Conservation (phyloP, 768 basidiomycete species). For the Inosperma sp. region DNA sequence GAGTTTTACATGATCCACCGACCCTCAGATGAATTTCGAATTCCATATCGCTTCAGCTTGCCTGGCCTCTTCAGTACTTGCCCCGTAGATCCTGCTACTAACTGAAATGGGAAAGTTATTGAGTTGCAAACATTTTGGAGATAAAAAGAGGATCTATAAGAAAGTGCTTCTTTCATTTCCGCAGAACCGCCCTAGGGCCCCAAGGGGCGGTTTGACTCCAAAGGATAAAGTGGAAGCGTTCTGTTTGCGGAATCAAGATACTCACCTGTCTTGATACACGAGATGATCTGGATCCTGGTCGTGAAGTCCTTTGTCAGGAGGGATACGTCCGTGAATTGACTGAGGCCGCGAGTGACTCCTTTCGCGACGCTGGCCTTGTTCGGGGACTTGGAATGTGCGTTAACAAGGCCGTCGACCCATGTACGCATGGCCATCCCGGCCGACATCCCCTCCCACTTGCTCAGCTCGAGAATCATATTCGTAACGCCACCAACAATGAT, state of each 20-base stretch:
- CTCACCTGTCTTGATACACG: conserved; percentile 48
- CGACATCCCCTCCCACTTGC: conserved; percentile 53
- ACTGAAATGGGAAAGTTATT: conserved; percentile 28
- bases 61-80: conserved; percentile 46
- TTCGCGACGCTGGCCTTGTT: conserved; percentile 41
- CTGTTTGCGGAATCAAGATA: background rate
- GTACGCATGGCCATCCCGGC: conserved; percentile 53
- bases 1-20: conserved; percentile 3
- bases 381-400: conserved; percentile 35
- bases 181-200: background rate
- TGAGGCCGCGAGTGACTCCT: conserved; percentile 49
- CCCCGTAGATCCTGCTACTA: conserved; percentile 44
- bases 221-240: background rate
- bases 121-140: conserved; percentile 1
- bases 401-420: conserved; percentile 47
- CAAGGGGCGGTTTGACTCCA: too few relatives aligned
- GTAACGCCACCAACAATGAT: conserved; percentile 49
- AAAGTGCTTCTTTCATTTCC: conserved; percentile 3
- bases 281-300: conserved; percentile 50
- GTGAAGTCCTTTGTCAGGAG: conserved; percentile 54
- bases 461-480: conserved; percentile 51
- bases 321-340: conserved; percentile 44
- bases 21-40: conserved; percentile 43
- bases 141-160: conserved; percentile 4
- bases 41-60: conserved; percentile 50